Conservation (phyloP, 2,329 filamentous ascomycete genomes). For the Zelopaecilomyces penicillatus region DNA sequence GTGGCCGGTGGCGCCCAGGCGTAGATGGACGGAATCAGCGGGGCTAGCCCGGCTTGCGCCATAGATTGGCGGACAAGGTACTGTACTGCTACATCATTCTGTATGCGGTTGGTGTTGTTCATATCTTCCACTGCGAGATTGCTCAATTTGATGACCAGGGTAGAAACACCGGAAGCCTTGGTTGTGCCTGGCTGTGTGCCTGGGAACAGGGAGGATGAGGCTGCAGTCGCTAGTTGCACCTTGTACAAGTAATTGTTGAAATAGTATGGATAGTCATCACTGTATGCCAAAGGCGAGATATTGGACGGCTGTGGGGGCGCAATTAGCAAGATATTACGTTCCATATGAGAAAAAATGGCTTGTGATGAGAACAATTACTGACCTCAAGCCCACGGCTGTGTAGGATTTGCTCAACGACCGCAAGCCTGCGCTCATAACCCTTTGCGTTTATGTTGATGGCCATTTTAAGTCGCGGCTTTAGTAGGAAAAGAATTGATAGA, state of each 20-base stretch:
- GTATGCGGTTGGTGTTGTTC: slow-evolving; percentile 18
- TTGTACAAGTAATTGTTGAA: slow-evolving; percentile 20
- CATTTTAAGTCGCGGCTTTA: too few relatives aligned
- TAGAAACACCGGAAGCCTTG: slow-evolving; percentile 3
- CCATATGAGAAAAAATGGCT: too few relatives aligned
- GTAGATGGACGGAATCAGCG: slow-evolving; percentile 16
- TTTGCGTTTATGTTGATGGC: slow-evolving; percentile 6
- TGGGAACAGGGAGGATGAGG: slow-evolving; percentile 7
- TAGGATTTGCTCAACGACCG: slow-evolving; percentile 9
- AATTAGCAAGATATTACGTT: background rate
- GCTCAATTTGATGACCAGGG: slow-evolving; percentile 16
- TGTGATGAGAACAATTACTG: background rate
- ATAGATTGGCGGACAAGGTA: slow-evolving; percentile 13
- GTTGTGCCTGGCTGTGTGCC: slow-evolving; percentile 10
- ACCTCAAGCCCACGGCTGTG: slow-evolving; percentile 8
- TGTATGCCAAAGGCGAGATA: slow-evolving; percentile 13
- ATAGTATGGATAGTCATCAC: slow-evolving; percentile 11
- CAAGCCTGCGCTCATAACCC: slow-evolving; percentile 11
- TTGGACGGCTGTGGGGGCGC: slow-evolving; percentile 9
- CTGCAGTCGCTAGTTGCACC: slow-evolving; percentile 11
- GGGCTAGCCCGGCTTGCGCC: background rate
- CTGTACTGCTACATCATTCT: slow-evolving; percentile 19
- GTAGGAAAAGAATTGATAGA: too few relatives aligned
- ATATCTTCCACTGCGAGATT: slow-evolving; percentile 14
- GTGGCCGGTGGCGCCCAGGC: slow-evolving; percentile 11